Base-by-base conservation (phyloP, 768 basidiomycete genomes). In the Pleurotus citrinopileatus region DNA sequence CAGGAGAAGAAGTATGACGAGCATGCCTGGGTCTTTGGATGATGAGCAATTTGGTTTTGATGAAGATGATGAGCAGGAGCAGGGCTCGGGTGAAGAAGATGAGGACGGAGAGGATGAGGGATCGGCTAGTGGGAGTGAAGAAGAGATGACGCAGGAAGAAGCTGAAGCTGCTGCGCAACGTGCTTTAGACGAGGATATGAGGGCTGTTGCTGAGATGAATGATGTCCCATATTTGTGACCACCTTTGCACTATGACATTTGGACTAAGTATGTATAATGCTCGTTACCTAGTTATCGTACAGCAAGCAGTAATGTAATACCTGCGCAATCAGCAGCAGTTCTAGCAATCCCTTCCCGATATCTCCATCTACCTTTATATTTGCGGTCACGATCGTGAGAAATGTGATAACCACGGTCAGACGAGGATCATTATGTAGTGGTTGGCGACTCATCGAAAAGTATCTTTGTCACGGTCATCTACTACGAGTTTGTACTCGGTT, bases 1-100 rank as follows among this genome's bases (percentile, higher is more conserved):
- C 50, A 73, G 87, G 58, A 74, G 79, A 57, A 75, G 80, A 62
- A 91, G 91, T 58, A 80, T 87, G 67, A 82, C 83, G 38, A 93
- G 91, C 63, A 93, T 95, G 88, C 92, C 91, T 10, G 92, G 92
- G 26, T 87, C 89, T 19, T 68, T 93, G 56, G 82, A 87, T 55
- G 80, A 86, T 57, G 74, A 78, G 62, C 73, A 80, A 45, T 81
- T 83, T 57, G 80, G 72, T 13, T 67, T 80, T 57, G 80, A 81
- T 38, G 79, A 82, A 9, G 79, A 75, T 5, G 82, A 81, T 7
- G 72, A 71, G 0, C 72, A 67, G 27, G 67, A 66, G 12, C 63
- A 62, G 15, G 64, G 63, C 3, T n/a, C n/a, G n/a, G 67, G 60
- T 1, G 70, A 68, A 8, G 66, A 69, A 3, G 67, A 69, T n/a